These are phyloP conservation scores for Phytophthora pini DNA, from an alignment of 352 stramenopile genomes.

Conservation along the genomic window DNA sequence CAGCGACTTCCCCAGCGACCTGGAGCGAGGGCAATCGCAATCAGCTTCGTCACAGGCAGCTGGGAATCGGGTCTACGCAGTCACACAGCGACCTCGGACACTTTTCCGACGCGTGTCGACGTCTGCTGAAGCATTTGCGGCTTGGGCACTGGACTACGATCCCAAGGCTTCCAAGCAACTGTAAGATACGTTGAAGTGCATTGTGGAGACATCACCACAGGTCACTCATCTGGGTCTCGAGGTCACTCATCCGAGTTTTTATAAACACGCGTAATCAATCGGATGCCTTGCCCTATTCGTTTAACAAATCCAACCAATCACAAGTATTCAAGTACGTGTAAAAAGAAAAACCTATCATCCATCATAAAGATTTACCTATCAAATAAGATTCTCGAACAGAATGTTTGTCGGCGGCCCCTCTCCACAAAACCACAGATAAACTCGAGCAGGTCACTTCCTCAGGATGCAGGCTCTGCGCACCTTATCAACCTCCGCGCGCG, in stretches of 20 bases:
- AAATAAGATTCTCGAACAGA: neutral
- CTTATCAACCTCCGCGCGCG: conserved; percentile 14
- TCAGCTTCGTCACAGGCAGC: conserved; percentile 19
- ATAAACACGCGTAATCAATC: conserved; percentile 16
- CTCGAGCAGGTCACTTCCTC: conserved; percentile 13
- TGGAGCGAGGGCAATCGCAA: conserved; percentile 12
- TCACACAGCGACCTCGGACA: conserved; percentile 33
- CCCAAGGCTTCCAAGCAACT: conserved; percentile 24
- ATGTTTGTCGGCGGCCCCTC: neutral
- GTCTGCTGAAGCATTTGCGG: conserved; percentile 33
- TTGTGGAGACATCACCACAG: neutral
- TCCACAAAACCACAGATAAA: conserved; percentile 29
- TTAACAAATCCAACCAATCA: conserved; percentile 25
- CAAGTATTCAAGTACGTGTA: neutral
- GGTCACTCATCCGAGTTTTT: conserved; percentile 1
- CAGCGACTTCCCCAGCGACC: conserved; percentile 17
- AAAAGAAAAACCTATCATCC: neutral
- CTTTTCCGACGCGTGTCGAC: conserved; percentile 35
- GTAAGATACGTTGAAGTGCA: conserved; percentile 2
- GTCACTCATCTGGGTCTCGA: neutral
- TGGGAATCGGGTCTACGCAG: conserved; percentile 30
- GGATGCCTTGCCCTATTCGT: neutral
- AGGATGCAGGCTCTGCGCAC: conserved; percentile 39
- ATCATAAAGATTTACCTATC: neutral
- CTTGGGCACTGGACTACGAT: conserved; percentile 43